A percentile compares a stretch with the other conserved stretches of the same genome.
Evolutionary conservation across 2,329 filamentous ascomycete genomes (phyloP).

Genomic region (Paracamarosporium sp.): DNA sequence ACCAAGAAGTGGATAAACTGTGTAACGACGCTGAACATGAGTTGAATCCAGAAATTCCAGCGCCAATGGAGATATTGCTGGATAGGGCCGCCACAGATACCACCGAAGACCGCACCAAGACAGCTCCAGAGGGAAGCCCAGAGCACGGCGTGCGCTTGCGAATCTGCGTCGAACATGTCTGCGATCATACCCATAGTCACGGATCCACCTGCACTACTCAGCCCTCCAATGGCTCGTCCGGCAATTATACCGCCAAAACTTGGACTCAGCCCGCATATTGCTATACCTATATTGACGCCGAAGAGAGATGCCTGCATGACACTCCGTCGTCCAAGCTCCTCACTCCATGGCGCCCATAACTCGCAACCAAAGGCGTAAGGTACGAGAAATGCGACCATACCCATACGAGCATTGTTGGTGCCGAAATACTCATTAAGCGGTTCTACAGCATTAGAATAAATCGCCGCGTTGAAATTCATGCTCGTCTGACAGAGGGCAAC

Average conservation of each 20-base stretch:
- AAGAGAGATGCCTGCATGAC: conserved; percentile 75
- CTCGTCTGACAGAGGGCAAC: conserved; percentile 62
- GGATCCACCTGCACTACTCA: conserved; percentile 65
- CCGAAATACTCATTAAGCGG: conserved; percentile 66
- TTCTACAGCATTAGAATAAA: conserved; percentile 60
- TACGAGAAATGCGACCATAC: conserved; percentile 79
- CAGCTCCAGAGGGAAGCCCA: conserved; percentile 62
- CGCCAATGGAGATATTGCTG: conserved; percentile 72
- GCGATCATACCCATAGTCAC: conserved; percentile 70
- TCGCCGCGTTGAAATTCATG: conserved; percentile 61
- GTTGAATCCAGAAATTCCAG: conserved; percentile 84
- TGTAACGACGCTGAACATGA: conserved; percentile 75
- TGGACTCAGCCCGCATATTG: conserved; percentile 66
- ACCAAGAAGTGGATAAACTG: conserved; percentile 70
- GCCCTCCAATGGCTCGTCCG: conserved; percentile 52
- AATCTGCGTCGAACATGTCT: conserved; percentile 52
- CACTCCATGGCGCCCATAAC: conserved; percentile 80
- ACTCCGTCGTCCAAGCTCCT: conserved; percentile 78
- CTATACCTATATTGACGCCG: conserved; percentile 76
- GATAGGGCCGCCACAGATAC: conserved; percentile 79
- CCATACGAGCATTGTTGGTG: conserved; percentile 61
- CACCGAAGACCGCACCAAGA: conserved; percentile 73
- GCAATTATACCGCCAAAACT: conserved; percentile 73
- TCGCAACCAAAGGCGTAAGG: conserved; percentile 85
- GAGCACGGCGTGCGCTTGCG: conserved; percentile 56